Conservation (phyloP, 192 early-diverging fungal species). For the Backusella macrospora region DNA sequence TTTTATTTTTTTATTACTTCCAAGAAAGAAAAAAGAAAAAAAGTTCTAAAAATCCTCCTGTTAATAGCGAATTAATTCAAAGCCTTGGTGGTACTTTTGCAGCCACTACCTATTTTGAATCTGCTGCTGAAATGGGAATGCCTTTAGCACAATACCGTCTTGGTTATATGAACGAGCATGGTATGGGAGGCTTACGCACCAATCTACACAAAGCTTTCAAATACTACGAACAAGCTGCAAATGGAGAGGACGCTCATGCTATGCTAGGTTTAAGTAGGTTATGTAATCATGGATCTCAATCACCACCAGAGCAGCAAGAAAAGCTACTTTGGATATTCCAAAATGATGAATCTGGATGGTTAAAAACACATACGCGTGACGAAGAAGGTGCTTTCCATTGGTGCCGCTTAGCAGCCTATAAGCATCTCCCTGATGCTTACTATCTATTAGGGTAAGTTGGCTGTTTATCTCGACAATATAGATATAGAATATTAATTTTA, state of each 20-base stretch:
- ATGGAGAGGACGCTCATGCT: not conserved
- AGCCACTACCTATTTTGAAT: constrained; percentile 70
- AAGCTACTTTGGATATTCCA: not conserved
- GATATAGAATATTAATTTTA: not conserved
- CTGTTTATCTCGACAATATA: not conserved
- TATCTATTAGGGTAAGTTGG: constrained; percentile 19
- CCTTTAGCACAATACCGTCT: constrained; percentile 73
- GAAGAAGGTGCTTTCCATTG: constrained; percentile 14
- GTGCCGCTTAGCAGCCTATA: constrained; percentile 10
- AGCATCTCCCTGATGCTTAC: constrained; percentile 9
- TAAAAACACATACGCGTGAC: not conserved
- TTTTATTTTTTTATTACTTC: too few relatives aligned
- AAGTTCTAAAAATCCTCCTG: not conserved
- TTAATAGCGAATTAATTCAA: constrained; percentile 60
- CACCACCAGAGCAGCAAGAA: not conserved
- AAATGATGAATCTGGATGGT: constrained; percentile 18
- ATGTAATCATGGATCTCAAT: not conserved
- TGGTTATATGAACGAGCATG: constrained; percentile 83
- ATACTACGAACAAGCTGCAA: constrained; percentile 16
- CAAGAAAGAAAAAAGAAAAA: not conserved
- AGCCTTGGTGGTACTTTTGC: constrained; percentile 65
- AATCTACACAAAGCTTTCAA: not conserved
- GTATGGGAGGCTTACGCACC: constrained; percentile 22
- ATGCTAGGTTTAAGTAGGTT: constrained; percentile 12
- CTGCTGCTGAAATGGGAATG: constrained; percentile 76